Evolutionary conservation across 306 rosid species (phyloP).

Genomic region (Corylus avellana): DNA sequence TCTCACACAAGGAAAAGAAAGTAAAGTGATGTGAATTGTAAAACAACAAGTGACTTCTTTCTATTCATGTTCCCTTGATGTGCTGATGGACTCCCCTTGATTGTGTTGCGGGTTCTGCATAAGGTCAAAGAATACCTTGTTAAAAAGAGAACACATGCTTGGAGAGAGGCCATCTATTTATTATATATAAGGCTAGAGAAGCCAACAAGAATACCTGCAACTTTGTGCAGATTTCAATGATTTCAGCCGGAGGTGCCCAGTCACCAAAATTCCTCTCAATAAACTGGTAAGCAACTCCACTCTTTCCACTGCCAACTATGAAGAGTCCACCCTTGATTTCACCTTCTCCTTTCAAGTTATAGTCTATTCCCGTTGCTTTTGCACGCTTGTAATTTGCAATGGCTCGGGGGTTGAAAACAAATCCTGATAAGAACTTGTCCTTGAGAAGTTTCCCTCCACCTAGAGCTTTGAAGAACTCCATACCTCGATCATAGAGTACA

Average conservation of each 20-base stretch:
- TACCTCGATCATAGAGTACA: slow-evolving; percentile 54
- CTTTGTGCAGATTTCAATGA: slow-evolving; percentile 66
- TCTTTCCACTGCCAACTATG: slow-evolving; percentile 65
- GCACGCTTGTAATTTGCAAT: slow-evolving; percentile 79
- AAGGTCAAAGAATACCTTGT: slow-evolving; percentile 32
- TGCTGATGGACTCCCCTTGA: slow-evolving; percentile 30
- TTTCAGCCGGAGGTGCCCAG: slow-evolving; percentile 89
- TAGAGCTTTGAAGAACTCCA: slow-evolving; percentile 77
- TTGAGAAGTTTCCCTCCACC: slow-evolving; percentile 84
- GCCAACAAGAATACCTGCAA: slow-evolving; percentile 51
- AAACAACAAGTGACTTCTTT: neutral
- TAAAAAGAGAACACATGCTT: slow-evolving; percentile 9
- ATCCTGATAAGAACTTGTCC: slow-evolving; percentile 81
- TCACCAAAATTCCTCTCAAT: slow-evolving; percentile 92
- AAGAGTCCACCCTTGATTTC: slow-evolving; percentile 90
- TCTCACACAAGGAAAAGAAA: neutral
- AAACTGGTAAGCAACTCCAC: slow-evolving; percentile 86
- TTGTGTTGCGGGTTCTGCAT: slow-evolving; percentile 53
- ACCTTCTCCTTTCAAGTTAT: slow-evolving; percentile 86
- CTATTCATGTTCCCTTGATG: slow-evolving; percentile 23
- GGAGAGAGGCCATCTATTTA: neutral
- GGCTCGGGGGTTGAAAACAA: slow-evolving; percentile 75
- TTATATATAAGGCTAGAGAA: neutral
- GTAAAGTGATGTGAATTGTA: neutral
- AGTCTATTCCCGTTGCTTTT: slow-evolving; percentile 55